Base-by-base conservation (phyloP, 2,329 filamentous ascomycete genomes). In the Knoxdaviesia proteae region DNA sequence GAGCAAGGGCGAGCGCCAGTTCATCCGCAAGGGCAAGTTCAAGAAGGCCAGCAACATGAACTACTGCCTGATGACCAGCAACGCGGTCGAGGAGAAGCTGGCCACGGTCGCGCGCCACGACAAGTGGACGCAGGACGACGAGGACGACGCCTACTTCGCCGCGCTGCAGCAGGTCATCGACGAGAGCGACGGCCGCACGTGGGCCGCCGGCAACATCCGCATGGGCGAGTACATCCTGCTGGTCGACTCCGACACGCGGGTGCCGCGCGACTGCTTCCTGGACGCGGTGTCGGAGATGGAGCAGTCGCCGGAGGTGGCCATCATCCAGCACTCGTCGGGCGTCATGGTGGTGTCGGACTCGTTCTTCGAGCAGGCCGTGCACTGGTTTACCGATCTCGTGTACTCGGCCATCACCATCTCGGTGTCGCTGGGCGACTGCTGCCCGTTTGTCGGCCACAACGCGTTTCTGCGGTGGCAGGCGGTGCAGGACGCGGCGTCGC, bases 381-480 rank as follows among this genome's bases (percentile, higher is more conserved):
- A 79, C 1, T 86, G 80, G 61, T 84, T 86, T 60, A 86, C 80
- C 37, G 77, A 84, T 52, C 67, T 86, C 42, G 74, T 86, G 50
- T 87, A 84, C 61, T 77, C 72, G 0, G 71, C 77, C 34, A 84
- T 84, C 51, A 66, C 69, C 31, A 84, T 77, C 52, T 71, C 74
- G 20, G 77, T 84, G 32, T 71, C 74, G 6, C 77, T 72, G 41
- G 80, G 80, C 5, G 80, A 86, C 42, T 71, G 79, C 6, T 75
- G 79, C 0, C 79, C 78, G 0, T 84, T 84, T 49, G 80, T 84
- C 47, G 80, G 80, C 1, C 80, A 84, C 61, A 84, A 84, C 52
- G 80, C 80, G 1, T 72, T 84, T 46, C 62, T 84, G 9, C 69
- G 80, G 29, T 84, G 80, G 80, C 52, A 52, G 41, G 58, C 59